These are phyloP conservation scores for Trametes hirsuta DNA, from an alignment of 1,284 basidiomycete genomes.

Conservation along the genomic window DNA sequence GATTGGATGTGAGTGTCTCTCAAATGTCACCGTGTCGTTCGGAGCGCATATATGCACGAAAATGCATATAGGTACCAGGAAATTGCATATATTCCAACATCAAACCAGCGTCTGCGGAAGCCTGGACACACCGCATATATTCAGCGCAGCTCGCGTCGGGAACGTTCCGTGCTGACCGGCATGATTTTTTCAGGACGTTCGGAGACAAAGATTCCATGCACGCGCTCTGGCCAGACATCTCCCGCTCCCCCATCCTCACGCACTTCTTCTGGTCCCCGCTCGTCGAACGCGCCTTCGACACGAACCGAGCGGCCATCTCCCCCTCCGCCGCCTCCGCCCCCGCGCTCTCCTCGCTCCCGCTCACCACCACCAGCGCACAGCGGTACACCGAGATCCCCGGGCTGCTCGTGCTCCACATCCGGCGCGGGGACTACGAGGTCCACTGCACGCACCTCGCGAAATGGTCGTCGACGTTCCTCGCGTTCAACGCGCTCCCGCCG, in stretches of 20 bases:
- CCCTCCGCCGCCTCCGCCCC: conserved; percentile 24
- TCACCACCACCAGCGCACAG: conserved; percentile 14
- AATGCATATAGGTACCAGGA: no score
- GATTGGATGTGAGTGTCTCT: conserved; percentile 43
- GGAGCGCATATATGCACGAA: no score
- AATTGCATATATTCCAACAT: no score
- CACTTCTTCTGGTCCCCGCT: conserved; percentile 47
- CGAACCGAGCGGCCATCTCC: conserved; percentile 40
- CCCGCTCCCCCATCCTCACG: conserved; percentile 40
- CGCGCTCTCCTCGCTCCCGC: conserved; percentile 21
- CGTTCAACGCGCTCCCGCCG: conserved; percentile 46
- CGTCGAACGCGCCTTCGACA: conserved; percentile 41
- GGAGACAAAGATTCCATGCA: conserved; percentile 40
- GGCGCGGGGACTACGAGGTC: conserved; percentile 60
- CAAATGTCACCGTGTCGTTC: no score
- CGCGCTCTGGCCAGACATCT: conserved; percentile 41
- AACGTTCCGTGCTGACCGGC: no score
- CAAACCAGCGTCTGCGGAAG: no score
- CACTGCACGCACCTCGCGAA: conserved; percentile 54
- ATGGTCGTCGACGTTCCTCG: conserved; percentile 46
- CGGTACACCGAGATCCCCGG: conserved; percentile 38
- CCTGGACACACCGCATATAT: not conserved
- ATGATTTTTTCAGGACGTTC: conserved; percentile 33
- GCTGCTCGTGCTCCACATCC: conserved; percentile 61
- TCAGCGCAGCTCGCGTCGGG: no score